phyloP scores from a whole-genome alignment of 2,329 filamentous ascomycete species.

The Raffaelea albimanens region DNA sequence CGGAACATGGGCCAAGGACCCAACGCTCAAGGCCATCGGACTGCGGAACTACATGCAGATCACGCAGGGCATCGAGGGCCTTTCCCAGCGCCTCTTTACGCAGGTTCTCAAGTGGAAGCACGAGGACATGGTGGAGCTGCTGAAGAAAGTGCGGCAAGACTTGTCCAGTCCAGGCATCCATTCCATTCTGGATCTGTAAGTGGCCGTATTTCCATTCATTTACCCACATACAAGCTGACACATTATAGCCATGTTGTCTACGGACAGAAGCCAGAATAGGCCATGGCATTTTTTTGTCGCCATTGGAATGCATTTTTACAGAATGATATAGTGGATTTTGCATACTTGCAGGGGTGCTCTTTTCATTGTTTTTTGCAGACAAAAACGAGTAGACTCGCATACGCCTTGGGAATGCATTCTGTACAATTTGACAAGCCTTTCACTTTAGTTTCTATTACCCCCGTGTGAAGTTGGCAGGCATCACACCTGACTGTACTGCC shows the following conservation, averaged over 20 bases:
- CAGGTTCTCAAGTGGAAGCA: conserved; percentile 17
- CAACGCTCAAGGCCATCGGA: conserved; percentile 31
- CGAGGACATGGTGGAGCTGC: conserved; percentile 11
- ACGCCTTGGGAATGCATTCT: no score
- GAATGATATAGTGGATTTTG: no score
- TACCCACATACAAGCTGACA: neutral
- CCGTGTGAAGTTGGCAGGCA: no score
- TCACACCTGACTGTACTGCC: no score
- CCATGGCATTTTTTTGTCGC: no score
- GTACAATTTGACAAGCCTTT: no score
- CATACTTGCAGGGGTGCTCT: no score
- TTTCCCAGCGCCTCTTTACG: conserved; percentile 12
- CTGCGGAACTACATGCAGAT: conserved; percentile 11
- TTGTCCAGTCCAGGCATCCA: conserved; percentile 13
- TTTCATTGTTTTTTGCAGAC: no score
- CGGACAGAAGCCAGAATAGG: conserved; percentile 9
- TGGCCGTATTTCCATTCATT: neutral
- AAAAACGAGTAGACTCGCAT: no score
- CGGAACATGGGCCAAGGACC: conserved; percentile 36
- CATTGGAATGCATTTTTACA: no score
- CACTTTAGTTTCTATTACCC: no score
- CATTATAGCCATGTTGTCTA: conserved; percentile 10
- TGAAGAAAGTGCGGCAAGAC: conserved; percentile 10
- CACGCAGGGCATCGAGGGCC: conserved; percentile 11
- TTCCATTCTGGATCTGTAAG: conserved; percentile 12